Conservation (phyloP, 2,329 filamentous ascomycete genomes). For the Aspergillus texensis region DNA sequence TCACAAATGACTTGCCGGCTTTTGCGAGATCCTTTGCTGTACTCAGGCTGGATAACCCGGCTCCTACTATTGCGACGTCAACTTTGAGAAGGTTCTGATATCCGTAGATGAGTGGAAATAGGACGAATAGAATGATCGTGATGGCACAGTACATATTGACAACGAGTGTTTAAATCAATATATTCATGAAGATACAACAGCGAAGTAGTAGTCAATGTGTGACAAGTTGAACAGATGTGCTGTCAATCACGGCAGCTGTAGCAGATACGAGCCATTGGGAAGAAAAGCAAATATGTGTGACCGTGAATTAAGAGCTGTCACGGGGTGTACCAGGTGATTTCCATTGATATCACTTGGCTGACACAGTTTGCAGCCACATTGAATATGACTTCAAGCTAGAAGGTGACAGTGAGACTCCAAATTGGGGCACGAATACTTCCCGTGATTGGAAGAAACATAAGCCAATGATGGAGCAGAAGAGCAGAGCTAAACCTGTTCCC, state of each 20-base stretch:
- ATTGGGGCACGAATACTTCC: background rate
- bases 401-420: background rate
- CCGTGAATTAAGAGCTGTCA: background rate
- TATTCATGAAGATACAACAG: too few relatives aligned
- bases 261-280: background rate
- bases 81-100: background rate
- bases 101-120: background rate
- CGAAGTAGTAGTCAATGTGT: background rate
- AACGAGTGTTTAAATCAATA: background rate
- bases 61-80: slow-evolving; percentile 12
- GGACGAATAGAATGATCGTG: background rate
- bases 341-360: background rate
- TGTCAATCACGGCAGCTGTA: background rate
- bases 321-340: background rate
- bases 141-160: background rate
- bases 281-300: background rate
- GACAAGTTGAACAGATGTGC: background rate
- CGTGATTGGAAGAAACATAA: slow-evolving; percentile 1
- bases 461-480: slow-evolving; percentile 3
- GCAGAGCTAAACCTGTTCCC: background rate
- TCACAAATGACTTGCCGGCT: slow-evolving; percentile 11
- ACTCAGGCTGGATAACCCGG: slow-evolving; percentile 7
- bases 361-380: background rate
- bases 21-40: slow-evolving; percentile 14
- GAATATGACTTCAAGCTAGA: background rate